Base-by-base conservation (phyloP, 129 eudicot genomes). In the Lactuca sativa region DNA sequence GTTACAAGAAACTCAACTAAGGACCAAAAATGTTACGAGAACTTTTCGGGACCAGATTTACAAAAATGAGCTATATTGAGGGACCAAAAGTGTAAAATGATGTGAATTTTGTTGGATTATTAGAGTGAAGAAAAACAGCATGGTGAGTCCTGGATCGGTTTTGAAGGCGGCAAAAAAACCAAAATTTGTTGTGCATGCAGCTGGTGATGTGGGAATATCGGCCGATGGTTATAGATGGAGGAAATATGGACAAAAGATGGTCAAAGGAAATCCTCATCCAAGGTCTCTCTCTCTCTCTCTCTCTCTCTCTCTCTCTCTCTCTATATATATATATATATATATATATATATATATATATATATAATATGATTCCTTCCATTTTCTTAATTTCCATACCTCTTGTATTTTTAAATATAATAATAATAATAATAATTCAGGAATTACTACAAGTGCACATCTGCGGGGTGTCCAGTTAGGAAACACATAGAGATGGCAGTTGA, bases 401-500 rank as follows among this genome's bases (percentile, higher is more conserved):
- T 25, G 30, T 25, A 25, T 25, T 25, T 25, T 25, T 25, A 25
- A 25, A 25, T 25, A 25, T 25, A 25, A 25, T 48, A 7, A 25
- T 21, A 7, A 4, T 18, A 53, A 34, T 21, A n/a, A 37, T 53
- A 54, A 82, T 81, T 77, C 89, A 92, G 97, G 91, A 92, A 89
- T 77, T 92, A 92, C 84, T 92, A 92, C 71, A 76, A 87, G 66
- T 92, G 97, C 80, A 86, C 97, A 10, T 88, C 96, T 41, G 83
- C 95, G 31, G 96, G 97, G 62, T 92, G 97, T 67, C 97, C 96
- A 5, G 97, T 84, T 71, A 75, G 97, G 70, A 92, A 92, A 82
- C 96, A 92, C 75, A 85, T 88, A 4, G 97, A 92, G 70, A 86
- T 60, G 86, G 91, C 91, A 6, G 80, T 77, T 15, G 95, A 88